Conservation (phyloP, 139 green algal species). For the Microglena sp. region DNA sequence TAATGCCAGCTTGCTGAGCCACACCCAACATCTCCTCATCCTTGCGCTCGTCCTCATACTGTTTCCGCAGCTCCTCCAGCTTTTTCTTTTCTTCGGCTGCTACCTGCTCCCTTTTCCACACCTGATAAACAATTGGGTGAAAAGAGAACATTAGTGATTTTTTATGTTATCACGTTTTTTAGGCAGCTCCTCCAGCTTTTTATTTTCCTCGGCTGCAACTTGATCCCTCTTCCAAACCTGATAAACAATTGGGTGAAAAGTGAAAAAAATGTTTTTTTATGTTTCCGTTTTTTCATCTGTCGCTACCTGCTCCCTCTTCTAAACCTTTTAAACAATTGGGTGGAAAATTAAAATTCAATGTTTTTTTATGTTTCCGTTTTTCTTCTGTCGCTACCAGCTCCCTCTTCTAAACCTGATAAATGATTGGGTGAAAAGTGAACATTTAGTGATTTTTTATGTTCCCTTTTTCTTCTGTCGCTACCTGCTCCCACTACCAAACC, state of each 20-base stretch:
- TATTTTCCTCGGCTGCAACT: constrained; percentile 59
- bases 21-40: constrained; percentile 61
- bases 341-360: no score
- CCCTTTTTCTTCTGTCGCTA: constrained; percentile 59
- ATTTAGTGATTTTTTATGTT: no score
- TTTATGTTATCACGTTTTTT: constrained; percentile 79
- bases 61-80: constrained; percentile 74
- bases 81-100: constrained; percentile 66
- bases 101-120: constrained; percentile 89
- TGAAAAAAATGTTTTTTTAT: no score
- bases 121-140: constrained; percentile 11
- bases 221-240: constrained; percentile 87
- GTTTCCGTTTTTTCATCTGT: constrained; percentile 71
- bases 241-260: not conserved
- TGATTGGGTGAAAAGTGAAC: not conserved
- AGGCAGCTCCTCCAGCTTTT: constrained; percentile 72
- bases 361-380: constrained; percentile 68
- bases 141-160: no score
- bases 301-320: constrained; percentile 80
- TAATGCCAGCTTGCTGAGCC: constrained; percentile 45
- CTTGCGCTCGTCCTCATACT: constrained; percentile 77
- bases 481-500: constrained; percentile 87
- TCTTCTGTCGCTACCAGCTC: constrained; percentile 72
- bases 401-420: constrained; percentile 72
- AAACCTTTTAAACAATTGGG: constrained; percentile 37